Conservation (phyloP, 129 eudicot genomes). For the Silybum marianum region DNA sequence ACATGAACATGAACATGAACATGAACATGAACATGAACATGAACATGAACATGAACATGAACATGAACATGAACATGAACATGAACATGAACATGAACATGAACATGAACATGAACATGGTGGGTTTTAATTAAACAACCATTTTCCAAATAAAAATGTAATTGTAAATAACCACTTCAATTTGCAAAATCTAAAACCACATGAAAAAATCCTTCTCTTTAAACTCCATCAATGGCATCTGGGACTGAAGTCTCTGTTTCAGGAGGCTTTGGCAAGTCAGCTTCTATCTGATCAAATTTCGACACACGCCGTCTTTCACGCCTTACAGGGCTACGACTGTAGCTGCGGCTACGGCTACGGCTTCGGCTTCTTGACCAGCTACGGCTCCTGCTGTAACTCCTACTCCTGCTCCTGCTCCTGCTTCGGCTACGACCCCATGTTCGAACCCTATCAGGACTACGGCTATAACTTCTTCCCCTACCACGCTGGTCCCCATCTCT, state of each 20-base stretch:
- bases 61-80: too few species aligned
- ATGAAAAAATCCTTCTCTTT: neutral
- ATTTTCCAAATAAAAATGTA: too few species aligned
- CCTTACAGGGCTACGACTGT: conserved; percentile 42
- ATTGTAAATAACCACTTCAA: neutral
- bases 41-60: too few species aligned
- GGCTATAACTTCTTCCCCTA: conserved; percentile 72
- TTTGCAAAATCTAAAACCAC: neutral
- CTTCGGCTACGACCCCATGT: conserved; percentile 65
- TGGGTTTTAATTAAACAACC: too few species aligned
- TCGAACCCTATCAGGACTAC: conserved; percentile 69
- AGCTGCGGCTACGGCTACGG: conserved; percentile 39
- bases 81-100: too few species aligned
- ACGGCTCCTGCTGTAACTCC: conserved; percentile 51
- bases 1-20: too few species aligned
- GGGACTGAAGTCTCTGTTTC: neutral
- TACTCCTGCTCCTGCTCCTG: conserved; percentile 55
- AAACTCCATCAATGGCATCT: neutral
- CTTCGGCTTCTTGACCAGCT: conserved; percentile 48
- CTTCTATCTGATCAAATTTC: conserved; percentile 57
- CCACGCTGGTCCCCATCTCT: too few species aligned
- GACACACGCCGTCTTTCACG: conserved; percentile 53
- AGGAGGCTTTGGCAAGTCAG: conserved; percentile 3
- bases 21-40: too few species aligned
- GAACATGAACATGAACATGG: too few species aligned